Percentiles rank a stretch among this genome's conserved stretches.
Evolutionary conservation across 2,329 filamentous ascomycete species (phyloP).

Genomic region (Acrodontium crateriforme): DNA sequence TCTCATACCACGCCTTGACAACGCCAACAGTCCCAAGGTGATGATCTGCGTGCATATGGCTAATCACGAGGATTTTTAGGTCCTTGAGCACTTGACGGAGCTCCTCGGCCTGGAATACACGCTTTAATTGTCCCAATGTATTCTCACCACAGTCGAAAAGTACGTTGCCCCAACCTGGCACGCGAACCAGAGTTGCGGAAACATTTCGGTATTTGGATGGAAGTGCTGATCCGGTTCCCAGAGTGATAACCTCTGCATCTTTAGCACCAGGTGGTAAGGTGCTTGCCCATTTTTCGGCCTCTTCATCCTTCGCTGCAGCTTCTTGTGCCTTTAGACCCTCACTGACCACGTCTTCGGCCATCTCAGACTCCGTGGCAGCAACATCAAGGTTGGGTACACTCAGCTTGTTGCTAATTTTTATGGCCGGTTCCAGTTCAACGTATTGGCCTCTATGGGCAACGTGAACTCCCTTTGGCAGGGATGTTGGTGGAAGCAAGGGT

Average conservation of each 20-base stretch:
- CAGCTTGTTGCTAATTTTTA: conserved; percentile 33
- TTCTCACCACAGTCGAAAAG: conserved; percentile 87
- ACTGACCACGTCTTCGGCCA: conserved; percentile 33
- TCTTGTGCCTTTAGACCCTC: conserved; percentile 36
- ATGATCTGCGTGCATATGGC: conserved; percentile 91
- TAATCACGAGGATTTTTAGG: conserved; percentile 77
- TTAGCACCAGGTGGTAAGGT: conserved; percentile 48
- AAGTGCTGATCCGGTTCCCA: conserved; percentile 81
- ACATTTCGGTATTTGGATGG: conserved; percentile 95
- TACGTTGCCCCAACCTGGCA: conserved; percentile 77
- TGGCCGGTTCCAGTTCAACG: conserved; percentile 23
- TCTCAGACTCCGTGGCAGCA: conserved; percentile 28
- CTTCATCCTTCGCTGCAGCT: conserved; percentile 29
- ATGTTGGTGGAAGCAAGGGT: conserved; percentile 9
- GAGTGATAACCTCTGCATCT: conserved; percentile 69
- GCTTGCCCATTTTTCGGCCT: conserved; percentile 35
- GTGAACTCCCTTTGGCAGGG: conserved; percentile 12
- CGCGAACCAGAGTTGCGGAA: conserved; percentile 69
- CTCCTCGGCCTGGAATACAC: conserved; percentile 53
- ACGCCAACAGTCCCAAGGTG: conserved; percentile 73
- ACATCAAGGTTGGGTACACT: conserved; percentile 38
- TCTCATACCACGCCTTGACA: conserved; percentile 65
- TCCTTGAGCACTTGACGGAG: conserved; percentile 60
- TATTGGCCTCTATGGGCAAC: conserved; percentile 21
- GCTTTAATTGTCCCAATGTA: conserved; percentile 73